Evolutionary conservation across 768 basidiomycete genomes (phyloP).

Genomic region (Leccinum disarticulatum): DNA sequence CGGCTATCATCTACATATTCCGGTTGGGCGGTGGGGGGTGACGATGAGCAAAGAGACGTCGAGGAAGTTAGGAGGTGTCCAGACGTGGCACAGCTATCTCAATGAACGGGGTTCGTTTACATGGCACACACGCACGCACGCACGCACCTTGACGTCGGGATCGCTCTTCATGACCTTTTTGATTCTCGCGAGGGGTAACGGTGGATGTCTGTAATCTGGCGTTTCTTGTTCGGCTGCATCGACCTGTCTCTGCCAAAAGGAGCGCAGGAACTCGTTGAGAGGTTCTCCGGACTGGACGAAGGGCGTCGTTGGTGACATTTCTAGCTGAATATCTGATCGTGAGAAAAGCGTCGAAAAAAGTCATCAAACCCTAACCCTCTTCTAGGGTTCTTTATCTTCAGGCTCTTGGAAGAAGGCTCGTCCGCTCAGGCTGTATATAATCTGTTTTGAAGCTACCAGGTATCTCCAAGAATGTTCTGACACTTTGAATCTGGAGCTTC

Average conservation of each 20-base stretch:
- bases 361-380: conserved; percentile 28
- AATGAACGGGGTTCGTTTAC: background rate
- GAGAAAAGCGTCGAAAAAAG: conserved; percentile 10
- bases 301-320: conserved; percentile 45
- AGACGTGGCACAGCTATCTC: background rate
- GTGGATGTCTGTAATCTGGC: conserved; percentile 84
- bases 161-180: conserved; percentile 99
- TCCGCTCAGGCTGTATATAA: background rate
- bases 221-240: conserved; percentile 85
- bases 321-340: conserved; percentile 15
- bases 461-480: background rate
- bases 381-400: conserved; percentile 12
- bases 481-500: background rate
- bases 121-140: background rate
- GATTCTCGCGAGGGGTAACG: conserved; percentile 90
- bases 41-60: background rate
- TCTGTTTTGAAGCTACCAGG: background rate
- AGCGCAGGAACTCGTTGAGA: conserved; percentile 80
- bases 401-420: background rate
- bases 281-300: conserved; percentile 83
- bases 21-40: background rate
- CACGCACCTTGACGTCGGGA: conserved; percentile 87
- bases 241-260: conserved; percentile 90
- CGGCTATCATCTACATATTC: conserved; percentile 49
- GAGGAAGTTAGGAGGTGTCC: background rate